Evolutionary conservation across 2,329 filamentous ascomycete species (phyloP).

Genomic region (Diaporthe longicolla): DNA sequence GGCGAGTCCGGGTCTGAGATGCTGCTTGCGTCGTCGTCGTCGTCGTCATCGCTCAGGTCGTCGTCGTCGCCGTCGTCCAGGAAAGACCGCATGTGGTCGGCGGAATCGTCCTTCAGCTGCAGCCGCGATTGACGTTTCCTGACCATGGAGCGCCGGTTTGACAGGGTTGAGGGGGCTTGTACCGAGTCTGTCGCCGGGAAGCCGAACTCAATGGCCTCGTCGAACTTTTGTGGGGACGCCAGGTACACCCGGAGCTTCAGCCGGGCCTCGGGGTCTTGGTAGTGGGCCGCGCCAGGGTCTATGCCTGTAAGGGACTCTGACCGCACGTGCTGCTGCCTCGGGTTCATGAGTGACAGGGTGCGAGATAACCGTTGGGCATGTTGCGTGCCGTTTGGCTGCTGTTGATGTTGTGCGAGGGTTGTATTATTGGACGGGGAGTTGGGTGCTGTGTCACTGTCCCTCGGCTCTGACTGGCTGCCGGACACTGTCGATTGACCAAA

Average conservation of each 20-base stretch:
- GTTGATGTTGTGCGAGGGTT: slow-evolving; percentile 30
- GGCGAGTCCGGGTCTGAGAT: slow-evolving; percentile 72
- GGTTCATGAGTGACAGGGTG: slow-evolving; percentile 66
- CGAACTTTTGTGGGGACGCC: slow-evolving; percentile 92
- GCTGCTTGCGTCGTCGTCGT: slow-evolving; percentile 71
- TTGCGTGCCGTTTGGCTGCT: slow-evolving; percentile 46
- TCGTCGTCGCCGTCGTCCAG: slow-evolving; percentile 63
- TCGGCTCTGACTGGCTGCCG: slow-evolving; percentile 61
- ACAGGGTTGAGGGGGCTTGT: slow-evolving; percentile 49
- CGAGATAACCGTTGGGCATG: slow-evolving; percentile 67
- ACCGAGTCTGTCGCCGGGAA: slow-evolving; percentile 77
- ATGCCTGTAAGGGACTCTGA: slow-evolving; percentile 66
- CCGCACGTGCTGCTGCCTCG: slow-evolving; percentile 60
- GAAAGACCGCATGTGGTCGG: slow-evolving; percentile 68
- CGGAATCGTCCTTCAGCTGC: slow-evolving; percentile 53
- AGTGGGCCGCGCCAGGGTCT: slow-evolving; percentile 83
- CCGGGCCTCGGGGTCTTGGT: slow-evolving; percentile 90
- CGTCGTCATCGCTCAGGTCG: slow-evolving; percentile 45
- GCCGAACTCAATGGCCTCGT: slow-evolving; percentile 94
- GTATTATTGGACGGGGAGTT: slow-evolving; percentile 49
- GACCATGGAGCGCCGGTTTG: slow-evolving; percentile 48
- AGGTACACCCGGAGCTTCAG: slow-evolving; percentile 89
- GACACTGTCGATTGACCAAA: slow-evolving; percentile 70
- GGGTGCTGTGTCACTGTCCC: slow-evolving; percentile 53
- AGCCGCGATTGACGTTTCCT: slow-evolving; percentile 48